Conservation (phyloP, 139 green algal genomes). For the Tetradesmus lagerheimii region DNA sequence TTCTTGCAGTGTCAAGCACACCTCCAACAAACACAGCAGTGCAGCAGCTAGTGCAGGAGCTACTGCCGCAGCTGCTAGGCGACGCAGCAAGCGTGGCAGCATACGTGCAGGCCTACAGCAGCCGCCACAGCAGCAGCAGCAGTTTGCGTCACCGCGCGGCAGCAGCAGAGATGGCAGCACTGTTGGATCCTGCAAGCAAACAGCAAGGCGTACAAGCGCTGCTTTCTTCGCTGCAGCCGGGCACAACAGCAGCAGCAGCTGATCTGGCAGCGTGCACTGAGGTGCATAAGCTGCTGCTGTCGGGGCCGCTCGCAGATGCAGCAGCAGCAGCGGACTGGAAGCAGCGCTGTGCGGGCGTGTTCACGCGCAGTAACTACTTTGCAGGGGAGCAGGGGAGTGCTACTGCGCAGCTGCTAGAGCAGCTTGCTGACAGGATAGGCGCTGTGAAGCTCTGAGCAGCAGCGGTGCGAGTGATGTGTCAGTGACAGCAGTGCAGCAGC, state of each 20-base stretch:
- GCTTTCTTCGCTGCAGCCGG: background rate
- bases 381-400: conserved; percentile 47
- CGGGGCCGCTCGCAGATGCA: conserved; percentile 40
- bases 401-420: background rate
- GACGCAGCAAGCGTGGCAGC: conserved; percentile 44
- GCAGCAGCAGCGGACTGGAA: conserved; percentile 65
- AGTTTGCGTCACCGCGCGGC: conserved; percentile 63
- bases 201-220: conserved; percentile 39
- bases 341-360: conserved; percentile 57
- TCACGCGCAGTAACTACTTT: conserved; percentile 77
- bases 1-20: conserved; percentile 10
- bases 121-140: conserved; percentile 24
- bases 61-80: conserved; percentile 64
- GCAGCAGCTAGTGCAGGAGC: conserved; percentile 53
- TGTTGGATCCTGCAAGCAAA: conserved; percentile 51
- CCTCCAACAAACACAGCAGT: conserved; percentile 50
- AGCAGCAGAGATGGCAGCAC: conserved; percentile 59
- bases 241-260: background rate
- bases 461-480: background rate
- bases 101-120: conserved; percentile 56
- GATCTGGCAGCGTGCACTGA: conserved; percentile 54
- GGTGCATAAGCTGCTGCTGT: conserved; percentile 65
- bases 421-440: conserved; percentile 11
- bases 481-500: too few relatives aligned
- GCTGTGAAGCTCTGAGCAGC: background rate